Evolutionary conservation across 2,329 filamentous ascomycete genomes (phyloP), one percentile per base, ranked within the genome.

Genomic region (Stagonosporopsis rhizophila): DNA sequence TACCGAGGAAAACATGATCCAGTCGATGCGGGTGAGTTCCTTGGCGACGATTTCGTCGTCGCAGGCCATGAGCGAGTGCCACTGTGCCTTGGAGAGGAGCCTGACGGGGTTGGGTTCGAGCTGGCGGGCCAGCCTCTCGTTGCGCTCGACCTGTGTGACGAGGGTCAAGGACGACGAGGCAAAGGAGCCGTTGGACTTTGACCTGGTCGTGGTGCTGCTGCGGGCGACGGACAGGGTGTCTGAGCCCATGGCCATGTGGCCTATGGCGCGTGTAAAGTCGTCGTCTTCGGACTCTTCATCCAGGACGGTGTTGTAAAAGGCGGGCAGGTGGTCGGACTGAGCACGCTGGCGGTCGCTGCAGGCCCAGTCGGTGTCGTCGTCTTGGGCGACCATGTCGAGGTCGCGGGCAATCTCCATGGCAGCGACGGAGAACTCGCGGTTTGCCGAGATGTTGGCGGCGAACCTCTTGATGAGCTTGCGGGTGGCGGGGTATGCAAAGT

Each of bases 1-100:
- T 59, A 98, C 96, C 1, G 92, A 93, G 48, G 91, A 96, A 75
- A 97, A 98, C 89, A 98, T 95, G 75, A 96, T 88, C 94, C 94
- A 98, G 77, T 99, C 95, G 52, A 99, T 96, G 58, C 94, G 85
- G 4, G 95, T 98, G 69, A 99, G 84, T 75, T 99, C 95, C 57
- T 89, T 88, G 15, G 94, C 94, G 64, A 98, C 89, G 44, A 92
- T 86, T 59, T 96, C 91, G 49, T 96, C 89, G 1, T 90, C 83
- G 22, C 89, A 89, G 32, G 91, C 90, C 88, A 98, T 96, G 64
- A 98, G 90, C 47, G 89, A 87, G 64, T 93, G 91, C 82, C 95
- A 99, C 58, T 95, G 90, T 38, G 89, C 82, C 75, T 98, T 98
- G 65, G 88, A 90, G 59, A 96, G 83, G 1, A 87, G 84, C 49